Evolutionary conservation across 2,329 filamentous ascomycete species (phyloP), one percentile per base, ranked within the genome.

Genomic region (Metarhizium rileyi): DNA sequence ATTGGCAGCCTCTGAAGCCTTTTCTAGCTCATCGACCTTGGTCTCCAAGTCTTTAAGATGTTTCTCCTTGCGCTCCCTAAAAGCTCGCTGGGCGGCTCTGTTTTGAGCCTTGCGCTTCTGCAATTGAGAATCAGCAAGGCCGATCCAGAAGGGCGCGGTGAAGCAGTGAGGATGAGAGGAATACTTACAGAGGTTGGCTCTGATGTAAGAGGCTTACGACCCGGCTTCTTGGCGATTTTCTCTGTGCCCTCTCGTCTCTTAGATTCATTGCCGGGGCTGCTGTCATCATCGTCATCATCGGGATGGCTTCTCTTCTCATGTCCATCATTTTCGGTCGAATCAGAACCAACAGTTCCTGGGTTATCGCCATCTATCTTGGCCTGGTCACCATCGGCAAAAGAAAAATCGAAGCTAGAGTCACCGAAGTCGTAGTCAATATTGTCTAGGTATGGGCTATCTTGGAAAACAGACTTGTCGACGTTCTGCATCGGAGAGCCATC

Each of bases 81-180:
- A 96, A 6, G 90, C 90, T 51, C 90, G 81, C 68, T 96, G 90
- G 4, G 90, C 90, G 10, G 90, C 90, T 57, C 90, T 81, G 58
- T 96, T 96, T 63, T 96, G 90, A 9, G 93, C 93, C 72, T 98
- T 98, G 59, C 90, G 85, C 71, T 95, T 94, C 89, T 95, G 61
- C 44, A 55, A 14, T 30, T 12, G 16, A 47, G 56, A 51, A 56
- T 55, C 46, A 57, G 48, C 12, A 38, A 38, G 5, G 23, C 42
- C 22, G 41, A 26, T 23, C 10, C 7, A 5, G 30, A 3, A 33
- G 5, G 10, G 16, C 10, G 30, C 7, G 8, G 10, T 33, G 30
- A 16, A 16, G 16, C 30, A 16, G 18, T 8, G 5, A 25, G 3
- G 26, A 42, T 36, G 22, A 49, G 20, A 42, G 53, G 50, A 50